Evolutionary conservation across 176 grass and related monocot species (phyloP).

Genomic region (Metroxylon sagu): DNA sequence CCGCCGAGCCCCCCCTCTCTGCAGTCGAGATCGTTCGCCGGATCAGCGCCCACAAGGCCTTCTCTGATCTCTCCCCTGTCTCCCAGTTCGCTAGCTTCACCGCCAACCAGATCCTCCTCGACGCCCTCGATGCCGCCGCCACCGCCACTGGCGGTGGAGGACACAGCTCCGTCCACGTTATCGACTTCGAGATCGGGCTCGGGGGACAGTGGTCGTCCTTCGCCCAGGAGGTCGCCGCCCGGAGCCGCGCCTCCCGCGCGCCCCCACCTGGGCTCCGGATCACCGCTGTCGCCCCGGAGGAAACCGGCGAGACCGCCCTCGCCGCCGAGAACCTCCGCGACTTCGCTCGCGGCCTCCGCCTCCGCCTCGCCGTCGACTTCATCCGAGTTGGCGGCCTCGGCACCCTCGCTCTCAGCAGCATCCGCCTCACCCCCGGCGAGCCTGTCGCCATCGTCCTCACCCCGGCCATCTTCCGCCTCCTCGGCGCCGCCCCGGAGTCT

Average conservation of each 20-base stretch:
- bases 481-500: conserved; percentile 17
- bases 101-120: conserved; percentile 48
- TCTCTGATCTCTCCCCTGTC: conserved; percentile 41
- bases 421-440: conserved; percentile 27
- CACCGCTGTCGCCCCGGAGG: conserved; percentile 45
- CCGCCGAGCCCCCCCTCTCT: conserved; percentile 11
- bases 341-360: conserved; percentile 38
- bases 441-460: conserved; percentile 41
- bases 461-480: conserved; percentile 28
- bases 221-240: conserved; percentile 37
- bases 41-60: conserved; percentile 43
- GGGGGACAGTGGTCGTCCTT: conserved; percentile 69
- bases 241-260: conserved; percentile 15
- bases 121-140: conserved; percentile 33
- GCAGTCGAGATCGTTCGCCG: conserved; percentile 37
- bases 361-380: conserved; percentile 38
- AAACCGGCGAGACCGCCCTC: conserved; percentile 35
- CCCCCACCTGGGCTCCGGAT: conserved; percentile 24
- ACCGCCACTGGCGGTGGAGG: background rate
- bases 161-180: conserved; percentile 32
- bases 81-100: conserved; percentile 51
- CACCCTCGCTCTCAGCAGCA: conserved; percentile 19
- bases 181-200: conserved; percentile 55
- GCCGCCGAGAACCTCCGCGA: conserved; percentile 60
- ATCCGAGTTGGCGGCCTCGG: conserved; percentile 31